Base-by-base conservation (phyloP, 495 filamentous ascomycete genomes). In the Hyaloscypha variabilis region DNA sequence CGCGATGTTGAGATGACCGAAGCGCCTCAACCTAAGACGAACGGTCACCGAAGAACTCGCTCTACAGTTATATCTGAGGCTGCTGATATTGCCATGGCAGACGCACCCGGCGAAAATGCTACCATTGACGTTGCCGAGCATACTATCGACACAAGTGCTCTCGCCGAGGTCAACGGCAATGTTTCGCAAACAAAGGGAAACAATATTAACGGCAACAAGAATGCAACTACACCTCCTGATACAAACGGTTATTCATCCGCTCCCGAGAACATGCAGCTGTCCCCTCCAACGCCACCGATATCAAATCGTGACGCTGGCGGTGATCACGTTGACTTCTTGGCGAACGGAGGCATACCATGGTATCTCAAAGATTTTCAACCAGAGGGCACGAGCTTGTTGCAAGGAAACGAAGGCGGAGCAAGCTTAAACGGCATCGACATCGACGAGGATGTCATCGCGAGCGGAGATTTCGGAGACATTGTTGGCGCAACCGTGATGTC, bases 361-460 rank as follows among this genome's bases (percentile, higher is more conserved):
- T 97, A 96, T 77, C 86, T 96, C 70, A 82, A 92, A 66, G 84
- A 86, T 13, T 94, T 95, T 71, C 87, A 94, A 42, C 91, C 90
- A 0, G 73, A 84, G 58, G 93, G 94, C 21, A 96, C 91, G 0
- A 91, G 84, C 1, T 78, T 91, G 24, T 78, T 67, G 87, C 88
- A 86, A 4, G 92, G 90, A 14, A 82, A 88, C 23, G 90, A 92
- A 57, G 85, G 90, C 10, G 82, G 91, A 70, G 85, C 91, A 19
- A 88, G 85, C 19, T 87, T 94, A 79, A 94, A 91, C 64, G 93
- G 94, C 62, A 80, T 97, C 6, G 93, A 96, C 67, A 85, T 97
- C 69, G 92, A 94, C 62, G 93, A 96, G 55, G 92, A 93, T 21
- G 90, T 92, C 76, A 78, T 97, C 56, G 76, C 79, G 24, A 39